phyloP scores from a whole-genome alignment of 441 rosid species.

The Capsella rubella region DNA sequence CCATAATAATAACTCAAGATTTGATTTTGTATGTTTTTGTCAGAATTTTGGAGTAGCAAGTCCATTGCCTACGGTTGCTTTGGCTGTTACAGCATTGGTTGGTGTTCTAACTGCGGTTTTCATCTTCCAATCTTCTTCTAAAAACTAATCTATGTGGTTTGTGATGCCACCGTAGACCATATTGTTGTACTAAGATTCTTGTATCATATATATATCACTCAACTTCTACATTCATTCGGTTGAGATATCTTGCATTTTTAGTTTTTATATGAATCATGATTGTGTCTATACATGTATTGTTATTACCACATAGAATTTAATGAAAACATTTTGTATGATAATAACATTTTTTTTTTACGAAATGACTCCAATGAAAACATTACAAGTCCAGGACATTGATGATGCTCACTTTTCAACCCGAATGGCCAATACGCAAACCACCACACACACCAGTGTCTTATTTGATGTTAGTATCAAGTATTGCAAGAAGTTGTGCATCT shows the following conservation, averaged over 20 bases:
- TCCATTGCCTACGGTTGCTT: constrained; percentile 83
- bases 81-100: constrained; percentile 82
- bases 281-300: neutral
- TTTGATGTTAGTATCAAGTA: no score
- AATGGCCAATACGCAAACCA: no score
- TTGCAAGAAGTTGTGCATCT: neutral
- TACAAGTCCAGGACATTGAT: no score
- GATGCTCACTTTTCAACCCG: no score
- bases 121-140: constrained; percentile 83
- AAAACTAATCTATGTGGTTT: constrained; percentile 52
- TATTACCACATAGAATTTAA: no score
- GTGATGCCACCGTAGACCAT: constrained; percentile 28
- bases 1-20: constrained; percentile 1
- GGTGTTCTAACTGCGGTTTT: constrained; percentile 79
- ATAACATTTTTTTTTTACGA: no score
- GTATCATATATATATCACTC: constrained; percentile 11
- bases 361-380: no score
- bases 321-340: no score
- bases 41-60: constrained; percentile 89
- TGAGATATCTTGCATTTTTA: neutral
- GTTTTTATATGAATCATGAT: constrained; percentile 8
- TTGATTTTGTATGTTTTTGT: constrained; percentile 10
- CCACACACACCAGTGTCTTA: no score
- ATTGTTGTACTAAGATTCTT: constrained; percentile 20
- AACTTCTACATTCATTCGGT: constrained; percentile 14